Percentiles rank a stretch among this genome's conserved stretches.
Evolutionary conservation across 2,329 filamentous ascomycete genomes (phyloP).

Genomic region (Sarocladium oryzae): DNA sequence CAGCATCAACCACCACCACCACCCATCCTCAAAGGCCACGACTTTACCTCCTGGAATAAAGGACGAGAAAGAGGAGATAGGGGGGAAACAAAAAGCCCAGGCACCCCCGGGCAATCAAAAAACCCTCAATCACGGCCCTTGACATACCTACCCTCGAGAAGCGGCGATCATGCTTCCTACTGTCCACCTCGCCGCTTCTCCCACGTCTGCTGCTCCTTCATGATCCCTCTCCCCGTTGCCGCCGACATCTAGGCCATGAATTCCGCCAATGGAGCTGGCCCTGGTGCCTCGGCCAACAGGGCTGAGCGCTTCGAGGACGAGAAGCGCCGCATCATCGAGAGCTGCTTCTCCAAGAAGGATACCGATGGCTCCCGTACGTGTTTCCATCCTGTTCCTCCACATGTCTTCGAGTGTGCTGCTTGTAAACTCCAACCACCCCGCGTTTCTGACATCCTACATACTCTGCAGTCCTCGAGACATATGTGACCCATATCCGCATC

Average conservation of each 20-base stretch:
- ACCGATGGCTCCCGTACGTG: conserved; percentile 74
- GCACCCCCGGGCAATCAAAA: no score
- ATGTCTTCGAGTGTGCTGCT: no score
- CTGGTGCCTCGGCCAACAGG: conserved; percentile 27
- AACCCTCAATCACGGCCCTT: no score
- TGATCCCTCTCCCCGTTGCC: conserved; percentile 16
- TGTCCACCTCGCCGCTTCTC: conserved; percentile 16
- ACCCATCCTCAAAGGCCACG: no score
- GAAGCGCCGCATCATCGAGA: conserved; percentile 88
- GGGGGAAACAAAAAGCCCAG: no score
- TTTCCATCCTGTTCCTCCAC: neutral
- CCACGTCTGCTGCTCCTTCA: conserved; percentile 15
- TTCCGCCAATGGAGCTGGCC: conserved; percentile 31
- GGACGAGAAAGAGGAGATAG: no score
- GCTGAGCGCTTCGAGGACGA: conserved; percentile 95
- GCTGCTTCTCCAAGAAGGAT: conserved; percentile 88
- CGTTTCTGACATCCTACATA: neutral
- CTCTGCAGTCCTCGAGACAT: conserved; percentile 61
- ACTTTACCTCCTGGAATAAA: no score
- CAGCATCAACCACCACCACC: no score
- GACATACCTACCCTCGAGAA: no score
- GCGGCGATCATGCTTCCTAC: conserved; percentile 21
- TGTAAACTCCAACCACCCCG: neutral
- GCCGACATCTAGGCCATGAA: conserved; percentile 26
- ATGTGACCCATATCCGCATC: conserved; percentile 95